phyloP scores from a whole-genome alignment of 805 yeast genomes.

The Suhomyces pyralidae region DNA sequence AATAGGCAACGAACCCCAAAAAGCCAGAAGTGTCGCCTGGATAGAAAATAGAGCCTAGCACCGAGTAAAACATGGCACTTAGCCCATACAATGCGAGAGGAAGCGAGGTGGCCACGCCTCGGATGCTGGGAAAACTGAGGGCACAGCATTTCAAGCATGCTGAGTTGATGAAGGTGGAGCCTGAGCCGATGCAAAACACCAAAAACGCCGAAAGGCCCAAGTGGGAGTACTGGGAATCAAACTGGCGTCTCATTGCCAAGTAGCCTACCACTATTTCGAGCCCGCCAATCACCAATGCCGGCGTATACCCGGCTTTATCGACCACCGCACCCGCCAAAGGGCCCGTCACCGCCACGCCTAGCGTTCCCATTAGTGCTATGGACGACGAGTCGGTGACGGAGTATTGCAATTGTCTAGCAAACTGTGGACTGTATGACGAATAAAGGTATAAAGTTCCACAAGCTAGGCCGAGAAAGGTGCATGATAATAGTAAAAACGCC shows the following conservation, averaged over 20 bases:
- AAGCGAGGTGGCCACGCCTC: conserved; percentile 74
- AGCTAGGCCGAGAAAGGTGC: conserved; percentile 45
- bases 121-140: conserved; percentile 57
- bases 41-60: conserved; percentile 48
- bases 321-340: conserved; percentile 67
- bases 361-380: conserved; percentile 64
- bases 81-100: conserved; percentile 75
- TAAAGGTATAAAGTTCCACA: conserved; percentile 76
- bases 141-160: conserved; percentile 75
- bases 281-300: conserved; percentile 52
- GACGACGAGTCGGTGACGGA: conserved; percentile 60
- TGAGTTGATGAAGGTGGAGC: conserved; percentile 63
- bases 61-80: conserved; percentile 66
- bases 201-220: conserved; percentile 44
- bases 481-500: conserved; percentile 20
- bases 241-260: conserved; percentile 51
- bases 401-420: conserved; percentile 55
- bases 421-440: conserved; percentile 76
- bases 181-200: conserved; percentile 58
- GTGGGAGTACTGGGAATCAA: conserved; percentile 34
- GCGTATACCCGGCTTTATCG: conserved; percentile 58
- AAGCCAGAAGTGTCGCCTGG: conserved; percentile 60
- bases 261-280: conserved; percentile 53
- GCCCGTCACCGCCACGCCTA: conserved; percentile 63
- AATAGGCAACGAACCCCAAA: conserved; percentile 43